A percentile compares a stretch with the other conserved stretches of the same genome.
phyloP scores from a whole-genome alignment of 78 protist genomes.

The Planoprotostelium fungivorum region DNA sequence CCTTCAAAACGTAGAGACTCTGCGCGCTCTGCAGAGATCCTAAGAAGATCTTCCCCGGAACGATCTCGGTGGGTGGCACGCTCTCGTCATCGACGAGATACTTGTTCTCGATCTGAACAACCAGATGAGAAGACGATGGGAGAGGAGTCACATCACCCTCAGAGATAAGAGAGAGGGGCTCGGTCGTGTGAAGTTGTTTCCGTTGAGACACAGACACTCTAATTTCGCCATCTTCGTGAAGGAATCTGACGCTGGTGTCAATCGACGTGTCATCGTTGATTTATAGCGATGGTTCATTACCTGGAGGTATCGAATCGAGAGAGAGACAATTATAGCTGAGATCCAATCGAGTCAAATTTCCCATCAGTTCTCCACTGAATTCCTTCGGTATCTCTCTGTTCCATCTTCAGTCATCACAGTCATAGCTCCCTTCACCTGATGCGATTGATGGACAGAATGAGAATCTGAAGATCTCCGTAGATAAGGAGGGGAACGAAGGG shows the following conservation, averaged over 20 bases:
- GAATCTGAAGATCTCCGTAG: not conserved
- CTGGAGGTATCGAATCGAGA: not conserved
- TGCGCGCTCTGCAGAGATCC: not conserved
- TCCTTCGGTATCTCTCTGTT: not conserved
- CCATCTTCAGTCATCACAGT: not conserved
- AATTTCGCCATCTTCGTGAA: not conserved
- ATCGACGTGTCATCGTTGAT: not conserved
- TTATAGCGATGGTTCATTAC: not conserved
- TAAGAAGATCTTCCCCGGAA: not conserved
- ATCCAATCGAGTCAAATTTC: not conserved
- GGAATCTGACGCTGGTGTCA: too few species aligned
- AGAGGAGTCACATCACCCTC: too few species aligned
- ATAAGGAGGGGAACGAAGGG: not conserved
- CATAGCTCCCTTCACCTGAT: not conserved
- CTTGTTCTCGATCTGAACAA: too few species aligned
- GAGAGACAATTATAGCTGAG: not conserved
- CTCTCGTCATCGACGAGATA: too few species aligned
- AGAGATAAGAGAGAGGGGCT: too few species aligned
- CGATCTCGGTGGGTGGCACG: too few species aligned
- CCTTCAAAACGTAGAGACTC: not conserved
- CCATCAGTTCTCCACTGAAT: not conserved
- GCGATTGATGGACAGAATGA: not conserved
- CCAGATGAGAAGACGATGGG: too few species aligned
- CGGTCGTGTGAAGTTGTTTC: not conserved
- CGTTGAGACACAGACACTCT: not conserved